Base-by-base conservation (phyloP, 352 stramenopile genomes). In the Discostella stelligera region DNA sequence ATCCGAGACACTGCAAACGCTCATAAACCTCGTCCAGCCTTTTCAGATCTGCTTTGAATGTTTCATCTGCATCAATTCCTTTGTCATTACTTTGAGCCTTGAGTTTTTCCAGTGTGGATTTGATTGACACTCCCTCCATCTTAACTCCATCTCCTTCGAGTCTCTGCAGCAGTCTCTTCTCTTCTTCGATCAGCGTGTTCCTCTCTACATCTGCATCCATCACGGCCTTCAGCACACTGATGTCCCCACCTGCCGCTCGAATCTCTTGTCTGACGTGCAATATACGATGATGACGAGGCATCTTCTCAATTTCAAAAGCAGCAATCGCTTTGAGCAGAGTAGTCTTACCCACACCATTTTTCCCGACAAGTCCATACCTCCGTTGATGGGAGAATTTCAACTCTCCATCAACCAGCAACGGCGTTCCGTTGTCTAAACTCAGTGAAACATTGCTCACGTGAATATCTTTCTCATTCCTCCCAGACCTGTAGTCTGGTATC, bases 201-300 rank as follows among this genome's bases (percentile, higher is more conserved):
- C 95, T 93, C 79, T 98, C 96, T 60, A 98, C 96, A 89, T 99
- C 96, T 46, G 91, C 91, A 46, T 96, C 87, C 23, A 99, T 86
- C 9, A 98, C 96, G 37, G 97, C 95, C 20, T 98, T 83, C n/a
- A 98, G 76, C 18, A 98, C 95, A 52, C 90, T 96, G 20, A 93
- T 91, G 60, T 89, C 71, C 49, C 81, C 78, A 54, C 71, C 82
- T 25, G 66, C 69, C 10, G 78, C 60, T 13, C 96, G 92, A 70
- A 98, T 90, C 90, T 98, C 96, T 83, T 98, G 96, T 77, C 97
- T 92, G 14, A 98, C 96, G 82, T 98, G 91, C 74, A 98, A 93
- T 25, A 98, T 96, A 61, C 96, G 90, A 41, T 98, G 91, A 89
- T 98, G 96, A 21, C 91, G 87, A 8, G 96, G 96, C 86, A 99